Percentiles rank a stretch among this genome's conserved stretches.
phyloP scores from a whole-genome alignment of 139 green algal species.

The Pycnococcus provasolii region DNA sequence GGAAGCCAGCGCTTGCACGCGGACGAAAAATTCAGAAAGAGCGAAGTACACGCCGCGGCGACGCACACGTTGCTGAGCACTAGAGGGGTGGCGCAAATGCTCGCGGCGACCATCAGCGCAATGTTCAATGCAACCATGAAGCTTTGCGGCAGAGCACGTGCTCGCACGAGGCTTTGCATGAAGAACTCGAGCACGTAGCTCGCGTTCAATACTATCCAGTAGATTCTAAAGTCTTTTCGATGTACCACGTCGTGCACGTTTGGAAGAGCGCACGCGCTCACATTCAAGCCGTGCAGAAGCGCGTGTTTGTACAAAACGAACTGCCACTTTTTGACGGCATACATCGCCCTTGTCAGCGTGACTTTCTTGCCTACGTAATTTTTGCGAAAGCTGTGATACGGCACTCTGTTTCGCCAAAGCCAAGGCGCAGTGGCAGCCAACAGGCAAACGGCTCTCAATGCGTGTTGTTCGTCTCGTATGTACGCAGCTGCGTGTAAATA shows the following conservation, averaged over 20 bases:
- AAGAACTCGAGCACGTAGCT: slow-evolving; percentile 28
- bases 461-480: not conserved
- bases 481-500: not conserved
- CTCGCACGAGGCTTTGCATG: slow-evolving; percentile 19
- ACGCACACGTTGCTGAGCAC: too few species aligned
- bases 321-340: slow-evolving; percentile 21
- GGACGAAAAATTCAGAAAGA: too few species aligned
- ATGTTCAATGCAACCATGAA: slow-evolving; percentile 15
- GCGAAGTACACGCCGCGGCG: too few species aligned
- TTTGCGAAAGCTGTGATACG: slow-evolving; percentile 11
- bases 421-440: not conserved
- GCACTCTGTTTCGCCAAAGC: not conserved
- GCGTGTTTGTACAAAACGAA: slow-evolving; percentile 24
- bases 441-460: not conserved
- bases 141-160: not conserved
- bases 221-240: slow-evolving; percentile 6
- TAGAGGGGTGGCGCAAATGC: too few species aligned
- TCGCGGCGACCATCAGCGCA: slow-evolving; percentile 3
- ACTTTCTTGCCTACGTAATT: slow-evolving; percentile 10
- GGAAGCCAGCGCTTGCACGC: too few species aligned
- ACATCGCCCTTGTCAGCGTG: slow-evolving; percentile 6
- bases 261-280: not conserved
- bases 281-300: slow-evolving; percentile 21
- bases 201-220: slow-evolving; percentile 21
- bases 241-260: not conserved